Conservation (phyloP, 768 basidiomycete genomes). For the Pleurotus tuoliensis region DNA sequence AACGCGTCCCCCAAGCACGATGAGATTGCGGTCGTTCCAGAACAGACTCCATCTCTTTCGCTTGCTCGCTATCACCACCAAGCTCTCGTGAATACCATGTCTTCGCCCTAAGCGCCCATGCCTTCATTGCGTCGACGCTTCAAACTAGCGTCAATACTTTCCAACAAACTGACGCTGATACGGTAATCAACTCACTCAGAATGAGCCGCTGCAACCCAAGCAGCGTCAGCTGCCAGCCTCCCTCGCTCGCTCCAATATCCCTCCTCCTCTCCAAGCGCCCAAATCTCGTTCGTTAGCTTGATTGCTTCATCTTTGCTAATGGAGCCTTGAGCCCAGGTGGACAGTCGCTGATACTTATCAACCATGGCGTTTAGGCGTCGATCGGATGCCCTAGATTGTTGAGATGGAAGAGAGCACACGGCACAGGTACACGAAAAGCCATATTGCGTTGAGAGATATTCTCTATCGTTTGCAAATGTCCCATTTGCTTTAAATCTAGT, state of each 20-base stretch:
- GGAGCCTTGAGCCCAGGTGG: conserved; percentile 41
- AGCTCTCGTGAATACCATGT: conserved; percentile 57
- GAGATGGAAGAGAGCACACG: conserved; percentile 52
- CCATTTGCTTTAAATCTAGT: not conserved
- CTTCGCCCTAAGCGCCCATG: conserved; percentile 47
- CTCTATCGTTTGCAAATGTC: conserved; percentile 32
- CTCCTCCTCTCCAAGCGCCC: conserved; percentile 56
- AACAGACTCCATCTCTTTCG: conserved; percentile 31
- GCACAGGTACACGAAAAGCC: conserved; percentile 57
- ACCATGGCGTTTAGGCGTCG: conserved; percentile 42
- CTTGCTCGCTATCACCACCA: conserved; percentile 50
- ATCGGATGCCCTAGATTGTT: conserved; percentile 49
- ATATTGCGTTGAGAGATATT: conserved; percentile 41
- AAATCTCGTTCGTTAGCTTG: conserved; percentile 43
- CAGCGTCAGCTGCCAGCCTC: conserved; percentile 56
- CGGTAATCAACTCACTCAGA: conserved; percentile 46
- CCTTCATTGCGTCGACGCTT: conserved; percentile 41
- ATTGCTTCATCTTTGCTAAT: conserved; percentile 51
- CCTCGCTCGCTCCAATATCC: conserved; percentile 67
- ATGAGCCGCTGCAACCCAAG: conserved; percentile 57
- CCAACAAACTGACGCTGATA: not conserved
- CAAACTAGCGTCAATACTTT: not conserved
- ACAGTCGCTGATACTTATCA: conserved; percentile 38
- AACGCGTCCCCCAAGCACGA: conserved; percentile 45
- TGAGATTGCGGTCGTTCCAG: conserved; percentile 36